Evolutionary conservation across 2,329 filamentous ascomycete genomes (phyloP).

Genomic region (Paramyrothecium roridum): DNA sequence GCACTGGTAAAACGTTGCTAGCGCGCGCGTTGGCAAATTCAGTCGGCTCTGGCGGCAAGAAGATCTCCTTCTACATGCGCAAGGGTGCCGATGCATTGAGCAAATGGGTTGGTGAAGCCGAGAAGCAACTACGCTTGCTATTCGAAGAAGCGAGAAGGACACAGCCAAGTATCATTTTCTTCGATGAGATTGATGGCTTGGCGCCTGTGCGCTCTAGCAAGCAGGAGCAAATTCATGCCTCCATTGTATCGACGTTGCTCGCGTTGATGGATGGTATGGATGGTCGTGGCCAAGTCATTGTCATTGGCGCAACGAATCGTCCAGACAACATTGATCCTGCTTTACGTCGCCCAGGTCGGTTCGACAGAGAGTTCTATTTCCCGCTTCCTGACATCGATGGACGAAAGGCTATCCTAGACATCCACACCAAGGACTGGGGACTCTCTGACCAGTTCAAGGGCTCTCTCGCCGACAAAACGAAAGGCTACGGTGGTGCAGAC

Average conservation of each 20-base stretch:
- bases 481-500: slow-evolving; percentile 96
- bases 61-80: slow-evolving; percentile 99
- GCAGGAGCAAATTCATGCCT: slow-evolving; percentile 97
- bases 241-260: slow-evolving; percentile 91
- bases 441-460: slow-evolving; percentile 76
- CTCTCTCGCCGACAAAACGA: slow-evolving; percentile 81
- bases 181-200: slow-evolving; percentile 96
- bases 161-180: slow-evolving; percentile 98
- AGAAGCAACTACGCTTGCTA: slow-evolving; percentile 86
- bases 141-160: slow-evolving; percentile 96
- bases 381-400: slow-evolving; percentile 80
- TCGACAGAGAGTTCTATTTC: slow-evolving; percentile 98
- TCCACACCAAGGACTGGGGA: slow-evolving; percentile 93
- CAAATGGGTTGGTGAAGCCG: slow-evolving; percentile 98
- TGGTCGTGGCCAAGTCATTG: slow-evolving; percentile 94
- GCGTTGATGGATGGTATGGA: slow-evolving; percentile 98
- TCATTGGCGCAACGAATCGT: slow-evolving; percentile 97
- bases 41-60: slow-evolving; percentile 81
- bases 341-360: slow-evolving; percentile 88
- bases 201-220: slow-evolving; percentile 96
- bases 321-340: slow-evolving; percentile 96
- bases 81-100: slow-evolving; percentile 97
- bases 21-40: slow-evolving; percentile 90
- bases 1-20: slow-evolving; percentile 96
- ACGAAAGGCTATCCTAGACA: slow-evolving; percentile 84